These are phyloP conservation scores for Pseudogymnoascus sp. DNA, from an alignment of 2,329 filamentous ascomycete species.

Conservation along the genomic window DNA sequence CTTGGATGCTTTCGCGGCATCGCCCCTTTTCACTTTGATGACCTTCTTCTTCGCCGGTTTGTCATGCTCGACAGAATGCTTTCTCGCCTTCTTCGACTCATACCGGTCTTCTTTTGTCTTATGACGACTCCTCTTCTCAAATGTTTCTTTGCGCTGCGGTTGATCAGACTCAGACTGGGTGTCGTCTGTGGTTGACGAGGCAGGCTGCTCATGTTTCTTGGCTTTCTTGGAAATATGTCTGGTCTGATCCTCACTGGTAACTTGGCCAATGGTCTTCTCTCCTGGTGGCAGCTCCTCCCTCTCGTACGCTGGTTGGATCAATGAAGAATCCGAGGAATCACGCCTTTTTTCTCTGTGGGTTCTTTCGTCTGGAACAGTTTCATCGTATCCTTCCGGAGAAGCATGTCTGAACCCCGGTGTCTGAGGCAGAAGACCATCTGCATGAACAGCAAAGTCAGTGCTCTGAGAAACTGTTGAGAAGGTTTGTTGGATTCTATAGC, in stretches of 20 bases:
- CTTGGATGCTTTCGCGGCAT: slow-evolving; percentile 17
- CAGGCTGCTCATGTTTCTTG: not conserved
- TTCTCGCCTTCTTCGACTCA: slow-evolving; percentile 34
- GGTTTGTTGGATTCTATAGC: not conserved
- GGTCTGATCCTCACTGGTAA: not conserved
- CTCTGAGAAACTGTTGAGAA: not conserved
- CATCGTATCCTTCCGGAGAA: not conserved
- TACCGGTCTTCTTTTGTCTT: slow-evolving; percentile 52
- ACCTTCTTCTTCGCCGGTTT: slow-evolving; percentile 20
- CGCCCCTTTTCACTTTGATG: slow-evolving; percentile 11
- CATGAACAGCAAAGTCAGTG: not conserved
- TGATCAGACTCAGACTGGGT: not conserved
- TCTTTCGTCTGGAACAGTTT: not conserved
- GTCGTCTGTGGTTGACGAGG: not conserved
- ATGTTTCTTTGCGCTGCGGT: slow-evolving; percentile 11
- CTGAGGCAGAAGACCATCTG: not conserved
- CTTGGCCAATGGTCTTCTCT: not conserved
- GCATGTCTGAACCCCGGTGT: not conserved
- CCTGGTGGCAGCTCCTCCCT: not conserved
- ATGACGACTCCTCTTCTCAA: slow-evolving; percentile 42
- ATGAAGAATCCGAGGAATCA: not conserved
- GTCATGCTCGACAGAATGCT: slow-evolving; percentile 18
- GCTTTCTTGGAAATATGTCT: not conserved
- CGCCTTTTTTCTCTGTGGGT: not conserved
- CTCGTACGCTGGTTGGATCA: not conserved